Evolutionary conservation across 371 early-diverging fungal species (phyloP).

Genomic region (Rhizomucor miehei): DNA sequence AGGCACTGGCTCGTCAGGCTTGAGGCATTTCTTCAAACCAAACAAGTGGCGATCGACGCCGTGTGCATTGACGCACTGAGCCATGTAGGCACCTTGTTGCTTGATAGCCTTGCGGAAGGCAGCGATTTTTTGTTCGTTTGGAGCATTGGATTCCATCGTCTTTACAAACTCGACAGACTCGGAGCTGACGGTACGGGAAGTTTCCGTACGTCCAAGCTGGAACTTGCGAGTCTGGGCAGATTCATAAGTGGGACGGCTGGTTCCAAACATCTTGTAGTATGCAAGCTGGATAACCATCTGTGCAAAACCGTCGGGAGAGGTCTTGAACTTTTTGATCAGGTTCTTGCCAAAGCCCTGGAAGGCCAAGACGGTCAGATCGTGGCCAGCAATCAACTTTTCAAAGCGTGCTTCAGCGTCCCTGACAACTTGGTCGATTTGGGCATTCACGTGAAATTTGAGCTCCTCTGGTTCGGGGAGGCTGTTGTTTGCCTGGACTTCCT

Average conservation of each 20-base stretch:
- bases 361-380: constrained; percentile 80
- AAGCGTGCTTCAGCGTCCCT: constrained; percentile 67
- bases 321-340: constrained; percentile 84
- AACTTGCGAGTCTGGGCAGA: constrained; percentile 89
- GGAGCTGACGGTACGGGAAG: constrained; percentile 79
- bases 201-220: constrained; percentile 94
- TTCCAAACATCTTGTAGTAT: constrained; percentile 87
- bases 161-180: constrained; percentile 84
- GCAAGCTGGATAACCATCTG: constrained; percentile 97
- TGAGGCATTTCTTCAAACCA: constrained; percentile 58
- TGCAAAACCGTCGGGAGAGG: constrained; percentile 90
- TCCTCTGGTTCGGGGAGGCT: constrained; percentile 62
- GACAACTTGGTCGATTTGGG: constrained; percentile 54
- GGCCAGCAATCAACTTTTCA: constrained; percentile 65
- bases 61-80: constrained; percentile 71
- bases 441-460: constrained; percentile 69
- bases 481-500: constrained; percentile 57
- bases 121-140: constrained; percentile 57
- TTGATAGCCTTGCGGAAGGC: constrained; percentile 73
- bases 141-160: constrained; percentile 70
- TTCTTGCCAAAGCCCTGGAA: constrained; percentile 91
- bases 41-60: constrained; percentile 95
- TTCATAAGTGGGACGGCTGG: constrained; percentile 85
- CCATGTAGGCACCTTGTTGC: constrained; percentile 81
- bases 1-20: constrained; percentile 75